phyloP scores from a whole-genome alignment of 2,329 filamentous ascomycete species.

The Pseudopithomyces chartarum region DNA sequence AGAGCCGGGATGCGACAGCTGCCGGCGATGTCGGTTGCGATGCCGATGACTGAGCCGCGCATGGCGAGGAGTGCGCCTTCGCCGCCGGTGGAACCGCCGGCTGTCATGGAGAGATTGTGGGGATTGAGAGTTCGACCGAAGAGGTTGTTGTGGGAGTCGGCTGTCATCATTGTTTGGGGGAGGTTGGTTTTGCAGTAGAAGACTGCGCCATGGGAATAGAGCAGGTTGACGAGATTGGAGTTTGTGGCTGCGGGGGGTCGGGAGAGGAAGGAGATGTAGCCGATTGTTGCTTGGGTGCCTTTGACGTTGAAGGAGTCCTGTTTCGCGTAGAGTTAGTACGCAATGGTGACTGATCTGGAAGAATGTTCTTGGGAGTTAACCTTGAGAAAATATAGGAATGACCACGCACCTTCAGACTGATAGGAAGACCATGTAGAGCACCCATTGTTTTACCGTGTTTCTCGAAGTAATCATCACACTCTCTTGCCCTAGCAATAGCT shows the following conservation, averaged over 20 bases:
- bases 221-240: conserved; percentile 42
- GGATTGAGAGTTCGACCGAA: conserved; percentile 69
- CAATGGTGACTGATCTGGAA: background rate
- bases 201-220: conserved; percentile 52
- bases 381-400: background rate
- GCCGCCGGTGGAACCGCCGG: conserved; percentile 70
- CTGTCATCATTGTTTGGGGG: conserved; percentile 54
- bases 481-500: conserved; percentile 45
- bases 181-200: conserved; percentile 61
- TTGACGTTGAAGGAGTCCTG: conserved; percentile 65
- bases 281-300: conserved; percentile 62
- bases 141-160: conserved; percentile 64
- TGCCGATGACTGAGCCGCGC: conserved; percentile 62
- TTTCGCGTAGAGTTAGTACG: background rate
- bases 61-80: conserved; percentile 66
- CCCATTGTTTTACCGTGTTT: conserved; percentile 52
- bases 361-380: background rate
- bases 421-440: conserved; percentile 59
- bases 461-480: conserved; percentile 45
- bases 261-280: conserved; percentile 56
- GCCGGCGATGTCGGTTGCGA: conserved; percentile 67
- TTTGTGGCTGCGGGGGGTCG: conserved; percentile 39
- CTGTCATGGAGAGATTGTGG: conserved; percentile 62
- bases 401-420: conserved; percentile 55
- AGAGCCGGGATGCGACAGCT: conserved; percentile 83